These are phyloP conservation scores for Reutealis trisperma DNA, from an alignment of 345 rosid genomes.

Conservation along the genomic window DNA sequence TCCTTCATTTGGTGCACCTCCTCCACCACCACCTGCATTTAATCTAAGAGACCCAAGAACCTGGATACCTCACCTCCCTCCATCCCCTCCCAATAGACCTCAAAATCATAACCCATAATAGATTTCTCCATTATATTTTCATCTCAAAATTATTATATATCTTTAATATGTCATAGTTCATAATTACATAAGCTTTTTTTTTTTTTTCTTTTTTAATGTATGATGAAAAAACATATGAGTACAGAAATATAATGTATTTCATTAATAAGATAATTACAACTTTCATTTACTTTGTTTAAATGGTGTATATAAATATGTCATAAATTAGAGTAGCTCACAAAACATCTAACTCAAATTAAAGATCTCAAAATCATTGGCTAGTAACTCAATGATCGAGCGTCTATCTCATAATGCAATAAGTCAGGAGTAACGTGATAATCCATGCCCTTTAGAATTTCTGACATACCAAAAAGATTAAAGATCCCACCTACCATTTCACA, in stretches of 20 bases:
- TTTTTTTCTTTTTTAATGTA: neutral
- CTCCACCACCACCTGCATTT: slow-evolving; percentile 40
- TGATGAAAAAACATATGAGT: slow-evolving; percentile 3
- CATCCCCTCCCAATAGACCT: slow-evolving; percentile 36
- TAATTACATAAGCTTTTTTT: neutral
- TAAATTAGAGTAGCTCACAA: no score
- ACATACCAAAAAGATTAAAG: no score
- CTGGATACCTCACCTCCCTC: slow-evolving; percentile 43
- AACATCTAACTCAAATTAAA: neutral
- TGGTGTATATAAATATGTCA: neutral
- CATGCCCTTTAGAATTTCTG: no score
- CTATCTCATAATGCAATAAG: no score
- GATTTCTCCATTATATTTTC: neutral
- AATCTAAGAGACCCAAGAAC: slow-evolving; percentile 46
- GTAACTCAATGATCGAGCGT: no score
- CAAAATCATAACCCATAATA: slow-evolving; percentile 24
- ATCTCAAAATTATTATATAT: neutral
- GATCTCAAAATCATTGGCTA: no score
- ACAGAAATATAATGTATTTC: slow-evolving; percentile 2
- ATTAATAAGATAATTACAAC: neutral
- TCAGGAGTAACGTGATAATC: no score
- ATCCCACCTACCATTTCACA: no score
- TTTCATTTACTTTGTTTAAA: neutral
- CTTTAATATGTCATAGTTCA: neutral
- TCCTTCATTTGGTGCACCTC: slow-evolving; percentile 33